A percentile compares a stretch with the other conserved stretches of the same genome.
These are phyloP conservation scores for Pleoardoris graminearum DNA, from an alignment of 2,329 filamentous ascomycete genomes.

Conservation along the genomic window DNA sequence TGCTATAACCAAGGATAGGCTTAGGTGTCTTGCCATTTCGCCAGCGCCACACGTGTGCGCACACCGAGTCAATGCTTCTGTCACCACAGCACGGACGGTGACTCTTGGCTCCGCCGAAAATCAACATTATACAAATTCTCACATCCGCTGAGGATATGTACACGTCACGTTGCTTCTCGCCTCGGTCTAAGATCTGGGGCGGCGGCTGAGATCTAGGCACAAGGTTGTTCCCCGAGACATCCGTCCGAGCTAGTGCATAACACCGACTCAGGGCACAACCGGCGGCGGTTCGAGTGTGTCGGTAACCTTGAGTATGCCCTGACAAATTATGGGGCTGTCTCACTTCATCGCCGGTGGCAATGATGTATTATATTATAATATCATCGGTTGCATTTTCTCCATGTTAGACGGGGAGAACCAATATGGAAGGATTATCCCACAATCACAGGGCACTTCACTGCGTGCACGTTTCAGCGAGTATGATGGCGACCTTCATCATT, in stretches of 20 bases:
- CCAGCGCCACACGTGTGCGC: too few species aligned
- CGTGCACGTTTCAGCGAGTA: too few species aligned
- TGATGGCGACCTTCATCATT: too few species aligned
- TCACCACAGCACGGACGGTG: neutral
- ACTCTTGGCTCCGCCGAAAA: neutral
- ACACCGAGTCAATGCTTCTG: neutral
- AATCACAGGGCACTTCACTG: too few species aligned
- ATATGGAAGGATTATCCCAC: too few species aligned
- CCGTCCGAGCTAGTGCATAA: slow-evolving; percentile 10
- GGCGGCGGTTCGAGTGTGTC: neutral
- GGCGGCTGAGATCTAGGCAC: too few species aligned
- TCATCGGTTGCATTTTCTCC: too few species aligned
- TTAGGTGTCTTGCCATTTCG: neutral
- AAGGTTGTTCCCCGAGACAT: neutral
- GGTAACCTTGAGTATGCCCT: neutral
- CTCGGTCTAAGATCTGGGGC: too few species aligned
- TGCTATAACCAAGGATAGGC: neutral
- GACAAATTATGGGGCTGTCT: neutral
- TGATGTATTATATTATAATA: neutral
- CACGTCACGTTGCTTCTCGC: too few species aligned
- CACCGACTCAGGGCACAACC: slow-evolving; percentile 8
- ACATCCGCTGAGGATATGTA: too few species aligned
- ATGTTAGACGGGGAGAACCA: too few species aligned
- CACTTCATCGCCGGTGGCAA: neutral
- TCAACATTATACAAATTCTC: too few species aligned